Evolutionary conservation across 1,284 basidiomycete species (phyloP).

Genomic region (Ganoderma lingzhi): DNA sequence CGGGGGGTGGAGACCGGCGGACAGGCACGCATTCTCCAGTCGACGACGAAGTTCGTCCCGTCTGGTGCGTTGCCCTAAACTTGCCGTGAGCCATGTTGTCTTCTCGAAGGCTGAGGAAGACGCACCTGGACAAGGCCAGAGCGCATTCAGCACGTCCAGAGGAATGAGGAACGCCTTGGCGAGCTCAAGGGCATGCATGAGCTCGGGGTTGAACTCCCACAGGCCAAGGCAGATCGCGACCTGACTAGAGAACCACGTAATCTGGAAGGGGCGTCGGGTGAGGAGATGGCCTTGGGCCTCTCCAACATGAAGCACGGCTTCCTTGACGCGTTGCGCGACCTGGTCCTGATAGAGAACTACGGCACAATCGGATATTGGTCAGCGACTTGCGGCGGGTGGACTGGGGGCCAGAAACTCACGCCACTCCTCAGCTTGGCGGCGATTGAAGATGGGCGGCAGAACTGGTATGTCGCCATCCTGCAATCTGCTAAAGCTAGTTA

Average conservation of each 20-base stretch:
- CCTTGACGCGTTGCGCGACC: conserved; percentile 62
- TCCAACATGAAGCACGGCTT: conserved; percentile 55
- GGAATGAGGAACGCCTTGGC: conserved; percentile 69
- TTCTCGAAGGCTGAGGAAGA: neutral
- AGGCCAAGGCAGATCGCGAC: conserved; percentile 64
- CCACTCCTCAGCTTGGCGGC: conserved; percentile 78
- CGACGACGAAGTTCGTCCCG: conserved; percentile 40
- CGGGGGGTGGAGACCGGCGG: conserved; percentile 35
- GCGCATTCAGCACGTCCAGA: conserved; percentile 68
- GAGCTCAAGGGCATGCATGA: conserved; percentile 69
- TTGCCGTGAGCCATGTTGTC: conserved; percentile 8
- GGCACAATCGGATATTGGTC: neutral
- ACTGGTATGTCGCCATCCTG: conserved; percentile 43
- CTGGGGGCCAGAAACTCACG: conserved; percentile 53
- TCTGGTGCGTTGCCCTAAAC: conserved; percentile 37
- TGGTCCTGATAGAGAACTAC: conserved; percentile 70
- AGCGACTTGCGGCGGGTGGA: conserved; percentile 9
- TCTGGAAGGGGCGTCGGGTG: conserved; percentile 70
- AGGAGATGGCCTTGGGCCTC: conserved; percentile 59
- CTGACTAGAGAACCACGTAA: conserved; percentile 65
- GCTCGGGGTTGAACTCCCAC: conserved; percentile 67
- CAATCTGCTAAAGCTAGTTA: conserved; percentile 41
- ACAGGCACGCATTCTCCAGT: conserved; percentile 38
- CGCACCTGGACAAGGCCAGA: conserved; percentile 76
- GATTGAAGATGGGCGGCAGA: conserved; percentile 59